Evolutionary conservation across 2,329 filamentous ascomycete genomes (phyloP).

Genomic region (Diaporthe helianthi): DNA sequence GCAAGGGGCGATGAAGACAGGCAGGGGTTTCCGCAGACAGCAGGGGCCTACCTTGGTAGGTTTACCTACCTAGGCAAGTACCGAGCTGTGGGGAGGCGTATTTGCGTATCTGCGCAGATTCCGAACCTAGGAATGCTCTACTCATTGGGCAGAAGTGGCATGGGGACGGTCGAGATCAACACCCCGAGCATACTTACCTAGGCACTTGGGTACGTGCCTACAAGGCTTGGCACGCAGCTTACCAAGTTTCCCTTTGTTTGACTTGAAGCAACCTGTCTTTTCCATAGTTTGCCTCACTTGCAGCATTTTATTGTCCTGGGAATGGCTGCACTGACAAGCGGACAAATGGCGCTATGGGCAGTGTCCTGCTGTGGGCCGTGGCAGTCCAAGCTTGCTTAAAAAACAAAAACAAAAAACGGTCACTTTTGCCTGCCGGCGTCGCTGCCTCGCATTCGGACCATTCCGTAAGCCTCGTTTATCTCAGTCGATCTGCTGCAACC

Average conservation of each 20-base stretch:
- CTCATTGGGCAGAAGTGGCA: background rate
- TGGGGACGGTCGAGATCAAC: constrained; percentile 1
- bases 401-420: background rate
- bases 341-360: background rate
- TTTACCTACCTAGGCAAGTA: background rate
- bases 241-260: background rate
- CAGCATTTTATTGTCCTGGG: background rate
- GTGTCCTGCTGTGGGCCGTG: no score
- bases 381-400: background rate
- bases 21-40: constrained; percentile 10
- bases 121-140: background rate
- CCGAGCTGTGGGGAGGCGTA: constrained; percentile 8
- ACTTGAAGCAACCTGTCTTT: background rate
- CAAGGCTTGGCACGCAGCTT: background rate
- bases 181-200: constrained; percentile 3
- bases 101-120: background rate
- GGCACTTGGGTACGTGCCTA: background rate
- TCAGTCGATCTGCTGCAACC: constrained; percentile 4
- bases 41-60: no score
- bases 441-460: constrained; percentile 5
- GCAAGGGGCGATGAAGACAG: background rate
- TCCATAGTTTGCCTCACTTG: background rate
- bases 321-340: background rate
- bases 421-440: background rate
- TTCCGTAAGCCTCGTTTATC: constrained; percentile 14